Evolutionary conservation across 23 red algal genomes (phyloP).

Genomic region (Pyropia haitanensis): DNA sequence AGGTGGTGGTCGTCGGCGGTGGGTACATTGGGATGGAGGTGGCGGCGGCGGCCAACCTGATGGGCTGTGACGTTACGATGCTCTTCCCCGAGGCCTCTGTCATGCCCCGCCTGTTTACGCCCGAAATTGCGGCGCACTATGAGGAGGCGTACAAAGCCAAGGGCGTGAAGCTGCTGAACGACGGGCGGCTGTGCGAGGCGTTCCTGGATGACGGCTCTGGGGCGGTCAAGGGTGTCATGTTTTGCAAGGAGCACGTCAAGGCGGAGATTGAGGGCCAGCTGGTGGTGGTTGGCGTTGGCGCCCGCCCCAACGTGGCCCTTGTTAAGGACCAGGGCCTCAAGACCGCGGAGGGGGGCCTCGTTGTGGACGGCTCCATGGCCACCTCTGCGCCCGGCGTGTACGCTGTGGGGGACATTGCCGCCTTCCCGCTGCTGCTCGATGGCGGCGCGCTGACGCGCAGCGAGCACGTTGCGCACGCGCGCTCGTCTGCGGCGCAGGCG

Average conservation of each 20-base stretch:
- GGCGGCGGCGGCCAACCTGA: slow-evolving; percentile 56
- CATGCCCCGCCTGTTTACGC: slow-evolving; percentile 89
- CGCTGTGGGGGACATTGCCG: slow-evolving; percentile 82
- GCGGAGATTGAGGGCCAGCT: slow-evolving; percentile 40
- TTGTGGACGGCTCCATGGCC: slow-evolving; percentile 52
- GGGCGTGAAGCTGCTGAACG: slow-evolving; percentile 57
- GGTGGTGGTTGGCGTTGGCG: slow-evolving; percentile 92
- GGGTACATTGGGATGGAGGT: slow-evolving; percentile 99
- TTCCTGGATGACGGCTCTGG: slow-evolving; percentile 63
- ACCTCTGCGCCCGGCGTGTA: slow-evolving; percentile 56
- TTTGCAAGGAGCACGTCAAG: slow-evolving; percentile 36
- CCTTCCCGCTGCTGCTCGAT: slow-evolving; percentile 88
- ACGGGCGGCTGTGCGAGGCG: slow-evolving; percentile 64
- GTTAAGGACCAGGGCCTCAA: slow-evolving; percentile 55
- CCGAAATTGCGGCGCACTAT: slow-evolving; percentile 74
- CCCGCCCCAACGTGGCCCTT: slow-evolving; percentile 43
- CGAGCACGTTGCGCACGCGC: slow-evolving; percentile 94
- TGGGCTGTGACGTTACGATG: slow-evolving; percentile 68
- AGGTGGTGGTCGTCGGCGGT: slow-evolving; percentile 82
- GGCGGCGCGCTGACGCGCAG: slow-evolving; percentile 44
- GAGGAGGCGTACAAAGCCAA: slow-evolving; percentile 67
- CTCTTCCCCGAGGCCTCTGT: slow-evolving; percentile 89
- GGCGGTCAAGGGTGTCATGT: slow-evolving; percentile 21
- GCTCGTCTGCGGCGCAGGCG: slow-evolving; percentile 79
- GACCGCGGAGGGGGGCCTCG: slow-evolving; percentile 70